Conservation (phyloP, 129 eudicot species). For the Kitagawia praeruptora region DNA sequence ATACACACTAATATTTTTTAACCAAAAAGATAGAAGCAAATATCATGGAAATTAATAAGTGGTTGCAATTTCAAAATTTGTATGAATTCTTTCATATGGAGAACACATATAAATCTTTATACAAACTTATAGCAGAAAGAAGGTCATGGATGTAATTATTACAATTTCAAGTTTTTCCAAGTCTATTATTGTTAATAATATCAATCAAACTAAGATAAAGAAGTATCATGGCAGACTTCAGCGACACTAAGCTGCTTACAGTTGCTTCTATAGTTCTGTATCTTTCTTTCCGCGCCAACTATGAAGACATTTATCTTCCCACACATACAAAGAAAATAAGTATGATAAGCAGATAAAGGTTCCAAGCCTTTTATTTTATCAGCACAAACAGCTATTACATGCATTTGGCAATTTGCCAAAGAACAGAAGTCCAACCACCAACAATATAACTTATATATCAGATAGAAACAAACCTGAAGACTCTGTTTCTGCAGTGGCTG, state of each 20-base stretch:
- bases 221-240: not conserved
- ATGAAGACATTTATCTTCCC: not conserved
- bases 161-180: not conserved
- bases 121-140: not conserved
- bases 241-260: not conserved
- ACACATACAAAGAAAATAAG: not conserved
- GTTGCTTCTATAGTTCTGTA: not conserved
- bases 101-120: not conserved
- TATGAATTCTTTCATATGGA: not conserved
- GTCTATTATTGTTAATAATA: not conserved
- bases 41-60: not conserved
- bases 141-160: not conserved
- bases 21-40: not conserved
- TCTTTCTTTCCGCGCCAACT: not conserved
- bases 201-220: not conserved
- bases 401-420: not conserved
- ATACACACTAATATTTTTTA: not conserved
- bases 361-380: not conserved
- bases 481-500: slow-evolving; percentile 25
- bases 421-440: not conserved
- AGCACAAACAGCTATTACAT: not conserved
- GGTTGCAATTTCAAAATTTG: not conserved
- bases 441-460: not conserved
- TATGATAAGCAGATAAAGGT: not conserved
- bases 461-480: slow-evolving; percentile 29